These are phyloP conservation scores for Mycosphaerella sp. DNA, from an alignment of 2,329 filamentous ascomycete species.

Conservation along the genomic window DNA sequence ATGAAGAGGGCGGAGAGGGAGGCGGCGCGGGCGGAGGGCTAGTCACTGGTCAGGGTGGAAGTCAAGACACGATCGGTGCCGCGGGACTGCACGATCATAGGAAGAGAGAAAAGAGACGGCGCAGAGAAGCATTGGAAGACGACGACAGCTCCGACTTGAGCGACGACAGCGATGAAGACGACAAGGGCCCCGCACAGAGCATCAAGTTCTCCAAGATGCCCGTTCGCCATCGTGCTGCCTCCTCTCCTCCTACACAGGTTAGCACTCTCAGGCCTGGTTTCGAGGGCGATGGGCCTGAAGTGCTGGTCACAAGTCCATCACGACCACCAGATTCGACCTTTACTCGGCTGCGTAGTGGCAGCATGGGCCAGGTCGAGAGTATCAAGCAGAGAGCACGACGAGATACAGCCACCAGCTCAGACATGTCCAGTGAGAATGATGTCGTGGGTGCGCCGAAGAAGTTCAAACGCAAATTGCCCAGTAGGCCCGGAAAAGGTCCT, in stretches of 20 bases:
- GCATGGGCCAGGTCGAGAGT: conserved; percentile 63
- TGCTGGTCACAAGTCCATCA: conserved; percentile 45
- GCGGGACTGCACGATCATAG: conserved; percentile 47
- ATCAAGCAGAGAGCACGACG: conserved; percentile 59
- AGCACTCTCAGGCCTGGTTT: conserved; percentile 16
- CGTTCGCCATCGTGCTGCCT: conserved; percentile 74
- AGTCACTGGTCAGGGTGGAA: conserved; percentile 59
- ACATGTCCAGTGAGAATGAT: conserved; percentile 78
- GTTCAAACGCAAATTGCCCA: conserved; percentile 54
- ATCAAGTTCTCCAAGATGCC: conserved; percentile 98
- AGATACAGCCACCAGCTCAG: conserved; percentile 75
- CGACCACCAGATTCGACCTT: conserved; percentile 31
- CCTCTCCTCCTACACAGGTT: conserved; percentile 55
- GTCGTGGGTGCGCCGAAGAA: conserved; percentile 47
- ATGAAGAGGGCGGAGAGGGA: conserved; percentile 50
- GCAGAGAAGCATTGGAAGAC: conserved; percentile 71
- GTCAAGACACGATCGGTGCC: conserved; percentile 62
- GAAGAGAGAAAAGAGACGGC: conserved; percentile 53
- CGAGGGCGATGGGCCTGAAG: conserved; percentile 24
- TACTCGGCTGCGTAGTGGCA: conserved; percentile 55
- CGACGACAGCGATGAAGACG: conserved; percentile 75
- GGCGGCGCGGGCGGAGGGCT: conserved; percentile 67
- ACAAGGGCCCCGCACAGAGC: conserved; percentile 66
- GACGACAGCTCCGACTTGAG: conserved; percentile 80
- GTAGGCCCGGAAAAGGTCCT: conserved; percentile 51